Percentiles rank a stretch among this genome's conserved stretches.
Evolutionary conservation across 2,329 filamentous ascomycete species (phyloP).

Genomic region (Pyricularia pennisetigena): DNA sequence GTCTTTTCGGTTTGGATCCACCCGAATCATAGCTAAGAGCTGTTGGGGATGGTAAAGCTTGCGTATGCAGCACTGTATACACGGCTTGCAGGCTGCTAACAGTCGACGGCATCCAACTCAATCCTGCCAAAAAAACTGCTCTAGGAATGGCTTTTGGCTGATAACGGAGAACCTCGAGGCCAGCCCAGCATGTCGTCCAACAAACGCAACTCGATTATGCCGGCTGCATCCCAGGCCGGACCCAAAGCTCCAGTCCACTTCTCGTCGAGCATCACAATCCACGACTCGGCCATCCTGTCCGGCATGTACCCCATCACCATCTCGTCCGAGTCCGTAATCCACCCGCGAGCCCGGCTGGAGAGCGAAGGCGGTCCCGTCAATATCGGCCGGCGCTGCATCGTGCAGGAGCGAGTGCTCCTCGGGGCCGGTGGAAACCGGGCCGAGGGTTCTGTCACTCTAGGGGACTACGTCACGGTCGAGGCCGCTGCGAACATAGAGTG

Average conservation of each 20-base stretch:
- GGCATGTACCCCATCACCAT: constrained; percentile 74
- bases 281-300: constrained; percentile 51
- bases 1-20: not conserved
- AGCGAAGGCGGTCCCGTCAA: constrained; percentile 70
- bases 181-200: constrained; percentile 30
- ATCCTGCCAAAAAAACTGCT: not conserved
- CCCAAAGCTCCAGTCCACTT: constrained; percentile 54
- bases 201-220: constrained; percentile 45
- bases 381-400: constrained; percentile 71
- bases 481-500: constrained; percentile 50
- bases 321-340: constrained; percentile 69
- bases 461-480: constrained; percentile 53
- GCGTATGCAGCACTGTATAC: not conserved
- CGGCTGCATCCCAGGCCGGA: constrained; percentile 39
- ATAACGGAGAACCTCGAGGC: not conserved
- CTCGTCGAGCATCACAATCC: constrained; percentile 42
- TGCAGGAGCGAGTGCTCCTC: constrained; percentile 59
- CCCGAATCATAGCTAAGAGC: not conserved
- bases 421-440: constrained; percentile 30
- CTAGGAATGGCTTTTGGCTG: not conserved
- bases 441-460: constrained; percentile 42
- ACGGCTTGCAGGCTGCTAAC: not conserved
- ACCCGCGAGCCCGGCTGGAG: constrained; percentile 73
- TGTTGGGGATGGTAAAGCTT: not conserved
- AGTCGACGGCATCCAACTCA: not conserved